Base-by-base conservation (phyloP, 2,329 filamentous ascomycete species). In the Catunica adiposa region DNA sequence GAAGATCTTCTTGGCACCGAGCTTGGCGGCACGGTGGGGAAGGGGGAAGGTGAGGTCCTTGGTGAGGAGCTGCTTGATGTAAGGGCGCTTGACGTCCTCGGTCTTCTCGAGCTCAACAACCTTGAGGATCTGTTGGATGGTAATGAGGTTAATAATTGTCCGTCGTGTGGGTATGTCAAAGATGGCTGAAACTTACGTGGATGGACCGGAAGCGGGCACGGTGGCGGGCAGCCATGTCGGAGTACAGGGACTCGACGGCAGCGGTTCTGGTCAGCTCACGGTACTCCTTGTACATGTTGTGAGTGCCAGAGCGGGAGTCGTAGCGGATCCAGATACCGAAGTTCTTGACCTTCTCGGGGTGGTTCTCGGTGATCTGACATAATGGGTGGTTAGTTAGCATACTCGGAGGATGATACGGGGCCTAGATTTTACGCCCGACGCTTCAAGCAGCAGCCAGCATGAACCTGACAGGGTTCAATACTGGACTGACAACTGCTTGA, bases 231-330 rank as follows among this genome's bases (percentile, higher is more conserved):
- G 92, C 89, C 92, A 98, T 97, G 79, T 98, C 92, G 76, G 92
- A 86, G 85, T 98, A 98, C 71, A 98, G 83, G 65, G 90, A 77
- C 77, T 97, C 86, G 69, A 97, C 90, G 64, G 92, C 92, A 65
- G 92, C 90, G 69, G 84, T 86, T 75, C 92, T 82, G 71, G 86
- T 90, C 82, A 97, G 86, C 82, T 97, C 92, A 72, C 92, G 87
- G 86, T 96, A 97, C 84, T 98, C 92, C 84, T 97, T 97, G 88
- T 98, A 98, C 92, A 98, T 98, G 86, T 98, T 98, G 89, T 98
- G 92, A 68, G 92, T 98, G 68, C 92, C 92, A 68, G 92, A 97
- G 75, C 92, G 90, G 62, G 94, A 98, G 79, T 98, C 90, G 80
- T 98, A 98, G 72, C 94, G 89, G 78, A 98, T 84, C 94, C 94